These are phyloP conservation scores for Quercus suber DNA, from an alignment of 306 rosid genomes.

Conservation along the genomic window DNA sequence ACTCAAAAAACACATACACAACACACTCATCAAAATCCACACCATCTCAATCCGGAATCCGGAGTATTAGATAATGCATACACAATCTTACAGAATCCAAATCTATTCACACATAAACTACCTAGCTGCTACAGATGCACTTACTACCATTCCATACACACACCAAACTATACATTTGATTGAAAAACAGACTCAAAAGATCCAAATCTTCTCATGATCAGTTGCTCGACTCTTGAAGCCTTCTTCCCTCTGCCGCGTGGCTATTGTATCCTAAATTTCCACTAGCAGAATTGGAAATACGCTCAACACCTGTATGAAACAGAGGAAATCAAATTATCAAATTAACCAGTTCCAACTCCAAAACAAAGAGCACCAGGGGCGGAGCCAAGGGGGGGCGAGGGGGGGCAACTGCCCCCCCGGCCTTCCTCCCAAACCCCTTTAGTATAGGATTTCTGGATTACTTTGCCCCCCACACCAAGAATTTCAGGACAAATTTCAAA, in stretches of 20 bases:
- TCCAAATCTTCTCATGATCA: constrained; percentile 23
- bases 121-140: background rate
- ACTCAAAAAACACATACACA: too few species aligned
- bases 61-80: too few species aligned
- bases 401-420: too few species aligned
- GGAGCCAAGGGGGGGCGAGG: too few species aligned
- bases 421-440: too few species aligned
- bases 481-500: too few species aligned
- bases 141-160: background rate
- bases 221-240: constrained; percentile 30
- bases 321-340: background rate
- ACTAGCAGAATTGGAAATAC: constrained; percentile 3
- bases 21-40: too few species aligned
- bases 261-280: background rate
- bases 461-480: too few species aligned
- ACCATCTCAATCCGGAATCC: too few species aligned
- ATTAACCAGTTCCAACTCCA: too few species aligned
- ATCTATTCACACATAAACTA: background rate
- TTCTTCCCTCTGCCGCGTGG: constrained; percentile 17
- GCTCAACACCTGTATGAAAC: constrained; percentile 14
- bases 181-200: background rate
- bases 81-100: background rate
- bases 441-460: too few species aligned
- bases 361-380: too few species aligned
- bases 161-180: background rate